Percentiles rank a stretch among this genome's conserved stretches.
These are phyloP conservation scores for Macadamia integrifolia DNA, from an alignment of 164 flowering plant species.

Conservation along the genomic window DNA sequence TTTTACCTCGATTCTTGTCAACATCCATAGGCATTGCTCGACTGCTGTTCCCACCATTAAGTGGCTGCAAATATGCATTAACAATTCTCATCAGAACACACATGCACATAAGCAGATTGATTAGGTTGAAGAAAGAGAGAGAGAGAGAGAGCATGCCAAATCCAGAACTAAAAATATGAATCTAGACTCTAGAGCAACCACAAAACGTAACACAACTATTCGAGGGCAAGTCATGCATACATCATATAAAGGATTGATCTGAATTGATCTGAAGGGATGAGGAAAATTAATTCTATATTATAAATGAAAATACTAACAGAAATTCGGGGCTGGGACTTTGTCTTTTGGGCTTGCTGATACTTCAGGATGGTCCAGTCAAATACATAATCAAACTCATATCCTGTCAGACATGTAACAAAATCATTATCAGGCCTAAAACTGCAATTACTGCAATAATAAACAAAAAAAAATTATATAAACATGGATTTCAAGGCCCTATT, in stretches of 20 bases:
- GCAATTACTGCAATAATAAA: too few relatives aligned
- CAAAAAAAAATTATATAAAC: too few relatives aligned
- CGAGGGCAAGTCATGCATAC: neutral
- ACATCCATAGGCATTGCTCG: constrained; percentile 51
- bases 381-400: constrained; percentile 78
- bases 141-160: neutral
- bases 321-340: constrained; percentile 51
- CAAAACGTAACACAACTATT: neutral
- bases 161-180: neutral
- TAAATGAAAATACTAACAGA: constrained; percentile 34
- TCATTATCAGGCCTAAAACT: constrained; percentile 1
- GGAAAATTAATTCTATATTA: too few relatives aligned
- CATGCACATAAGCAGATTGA: too few relatives aligned
- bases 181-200: neutral
- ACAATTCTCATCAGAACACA: constrained; percentile 1
- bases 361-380: constrained; percentile 98
- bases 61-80: constrained; percentile 43
- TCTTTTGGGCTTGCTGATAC: constrained; percentile 89
- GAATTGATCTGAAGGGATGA: neutral
- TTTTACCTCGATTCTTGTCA: constrained; percentile 65
- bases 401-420: constrained; percentile 30
- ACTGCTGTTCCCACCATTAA: constrained; percentile 51
- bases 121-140: neutral
- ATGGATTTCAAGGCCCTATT: too few relatives aligned
- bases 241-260: neutral